Evolutionary conservation across 2,329 filamentous ascomycete species (phyloP).

Genomic region (Microdochium trichocladiopsis): DNA sequence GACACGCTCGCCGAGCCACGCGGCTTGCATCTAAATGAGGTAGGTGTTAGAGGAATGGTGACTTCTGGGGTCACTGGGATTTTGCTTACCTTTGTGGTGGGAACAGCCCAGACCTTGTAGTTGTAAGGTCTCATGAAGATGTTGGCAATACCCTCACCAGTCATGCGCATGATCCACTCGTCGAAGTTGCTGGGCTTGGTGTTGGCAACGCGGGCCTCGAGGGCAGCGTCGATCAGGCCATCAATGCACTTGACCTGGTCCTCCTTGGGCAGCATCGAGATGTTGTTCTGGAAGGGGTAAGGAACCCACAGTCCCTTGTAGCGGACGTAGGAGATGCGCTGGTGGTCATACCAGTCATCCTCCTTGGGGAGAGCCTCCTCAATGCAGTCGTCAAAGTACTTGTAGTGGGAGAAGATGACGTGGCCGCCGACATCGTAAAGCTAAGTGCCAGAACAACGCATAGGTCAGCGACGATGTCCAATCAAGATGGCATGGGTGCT

Average conservation of each 20-base stretch:
- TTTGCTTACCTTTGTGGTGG: conserved; percentile 77
- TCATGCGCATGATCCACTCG: conserved; percentile 94
- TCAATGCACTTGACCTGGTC: conserved; percentile 94
- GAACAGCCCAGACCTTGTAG: conserved; percentile 99
- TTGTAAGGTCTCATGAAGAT: conserved; percentile 99
- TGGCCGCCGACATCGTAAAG: conserved; percentile 98
- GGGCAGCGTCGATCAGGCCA: conserved; percentile 88
- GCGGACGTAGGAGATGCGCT: conserved; percentile 98
- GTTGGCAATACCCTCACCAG: conserved; percentile 82
- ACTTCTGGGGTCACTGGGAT: neutral
- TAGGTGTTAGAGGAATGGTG: neutral
- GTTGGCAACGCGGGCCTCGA: conserved; percentile 79
- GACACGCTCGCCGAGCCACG: conserved; percentile 97
- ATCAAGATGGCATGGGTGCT: conserved; percentile 1
- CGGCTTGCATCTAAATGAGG: conserved; percentile 80
- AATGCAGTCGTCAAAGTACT: conserved; percentile 99
- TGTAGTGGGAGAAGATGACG: conserved; percentile 99
- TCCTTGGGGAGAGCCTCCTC: conserved; percentile 92
- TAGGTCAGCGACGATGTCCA: conserved; percentile 9
- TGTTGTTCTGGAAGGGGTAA: conserved; percentile 99
- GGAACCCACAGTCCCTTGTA: conserved; percentile 96
- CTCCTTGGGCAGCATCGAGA: conserved; percentile 95
- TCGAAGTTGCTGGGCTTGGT: conserved; percentile 96
- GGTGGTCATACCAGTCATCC: conserved; percentile 94
- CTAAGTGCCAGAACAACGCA: conserved; percentile 37